Percentiles rank a stretch among this genome's conserved stretches.
Conservation (phyloP, 441 rosid species). For the Rhodomyrtus psidioides region DNA sequence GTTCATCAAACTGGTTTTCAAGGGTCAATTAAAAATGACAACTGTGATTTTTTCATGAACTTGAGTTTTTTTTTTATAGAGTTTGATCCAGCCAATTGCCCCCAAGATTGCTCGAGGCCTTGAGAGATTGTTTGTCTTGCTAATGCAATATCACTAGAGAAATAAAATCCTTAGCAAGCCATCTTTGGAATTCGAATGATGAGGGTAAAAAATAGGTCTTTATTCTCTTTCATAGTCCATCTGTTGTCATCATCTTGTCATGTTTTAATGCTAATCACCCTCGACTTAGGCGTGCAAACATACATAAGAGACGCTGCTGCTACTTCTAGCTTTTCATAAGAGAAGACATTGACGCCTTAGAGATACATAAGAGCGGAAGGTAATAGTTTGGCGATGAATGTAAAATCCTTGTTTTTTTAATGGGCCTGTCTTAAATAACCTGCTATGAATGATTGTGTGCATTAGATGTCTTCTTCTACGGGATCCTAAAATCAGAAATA, state of each 20-base stretch:
- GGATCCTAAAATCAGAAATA: no score
- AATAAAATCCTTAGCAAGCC: constrained; percentile 7
- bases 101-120: constrained; percentile 47
- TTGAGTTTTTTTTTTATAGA: constrained; percentile 17
- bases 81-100: constrained; percentile 59
- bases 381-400: not conserved
- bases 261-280: no score
- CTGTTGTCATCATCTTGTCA: not conserved
- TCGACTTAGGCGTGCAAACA: constrained; percentile 28
- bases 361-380: constrained; percentile 64
- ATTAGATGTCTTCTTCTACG: no score
- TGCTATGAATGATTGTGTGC: not conserved
- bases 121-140: constrained; percentile 61
- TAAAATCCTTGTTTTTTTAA: not conserved
- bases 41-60: not conserved
- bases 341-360: constrained; percentile 45
- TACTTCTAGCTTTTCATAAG: constrained; percentile 37
- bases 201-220: constrained; percentile 17
- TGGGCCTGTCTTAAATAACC: not conserved
- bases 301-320: constrained; percentile 42
- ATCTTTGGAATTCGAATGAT: not conserved
- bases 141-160: constrained; percentile 33
- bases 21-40: not conserved
- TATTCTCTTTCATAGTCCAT: not conserved
- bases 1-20: not conserved